Evolutionary conservation across 2,329 filamentous ascomycete genomes (phyloP).

Genomic region (Aspergillus phoenicis): DNA sequence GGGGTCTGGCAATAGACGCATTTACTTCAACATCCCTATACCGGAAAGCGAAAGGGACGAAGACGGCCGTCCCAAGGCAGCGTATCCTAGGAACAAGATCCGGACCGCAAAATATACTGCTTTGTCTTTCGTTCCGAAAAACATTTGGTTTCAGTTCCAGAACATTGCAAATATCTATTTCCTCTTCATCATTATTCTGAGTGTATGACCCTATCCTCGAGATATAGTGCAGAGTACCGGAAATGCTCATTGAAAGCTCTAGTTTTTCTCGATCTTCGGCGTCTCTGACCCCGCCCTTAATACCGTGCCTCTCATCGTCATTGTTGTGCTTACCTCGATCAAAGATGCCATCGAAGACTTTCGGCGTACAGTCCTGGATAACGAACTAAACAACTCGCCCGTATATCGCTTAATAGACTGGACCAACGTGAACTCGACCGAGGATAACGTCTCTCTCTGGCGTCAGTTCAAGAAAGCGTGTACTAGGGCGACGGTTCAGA

Average conservation of each 20-base stretch:
- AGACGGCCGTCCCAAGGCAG: conserved; percentile 69
- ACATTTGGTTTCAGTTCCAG: conserved; percentile 96
- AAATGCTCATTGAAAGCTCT: conserved; percentile 25
- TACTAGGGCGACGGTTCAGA: conserved; percentile 62
- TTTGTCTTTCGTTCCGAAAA: conserved; percentile 92
- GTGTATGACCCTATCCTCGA: conserved; percentile 61
- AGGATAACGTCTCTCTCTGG: conserved; percentile 84
- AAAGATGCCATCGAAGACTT: conserved; percentile 98
- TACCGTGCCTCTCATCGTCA: conserved; percentile 89
- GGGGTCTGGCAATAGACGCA: conserved; percentile 30
- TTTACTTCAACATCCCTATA: conserved; percentile 82
- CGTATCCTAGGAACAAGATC: conserved; percentile 91
- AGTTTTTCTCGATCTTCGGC: conserved; percentile 97
- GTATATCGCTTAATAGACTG: conserved; percentile 87
- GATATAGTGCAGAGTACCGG: neutral
- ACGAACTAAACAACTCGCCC: conserved; percentile 91
- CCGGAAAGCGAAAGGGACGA: conserved; percentile 76
- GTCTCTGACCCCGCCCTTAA: conserved; percentile 86
- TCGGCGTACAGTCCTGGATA: conserved; percentile 86
- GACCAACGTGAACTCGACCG: conserved; percentile 89
- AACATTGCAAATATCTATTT: conserved; percentile 99
- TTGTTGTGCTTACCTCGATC: conserved; percentile 81
- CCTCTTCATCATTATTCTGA: conserved; percentile 90
- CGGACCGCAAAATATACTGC: conserved; percentile 97
- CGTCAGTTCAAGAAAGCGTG: conserved; percentile 87